Conservation (phyloP, 1,139 yeast species). For the Pichia sp. region DNA sequence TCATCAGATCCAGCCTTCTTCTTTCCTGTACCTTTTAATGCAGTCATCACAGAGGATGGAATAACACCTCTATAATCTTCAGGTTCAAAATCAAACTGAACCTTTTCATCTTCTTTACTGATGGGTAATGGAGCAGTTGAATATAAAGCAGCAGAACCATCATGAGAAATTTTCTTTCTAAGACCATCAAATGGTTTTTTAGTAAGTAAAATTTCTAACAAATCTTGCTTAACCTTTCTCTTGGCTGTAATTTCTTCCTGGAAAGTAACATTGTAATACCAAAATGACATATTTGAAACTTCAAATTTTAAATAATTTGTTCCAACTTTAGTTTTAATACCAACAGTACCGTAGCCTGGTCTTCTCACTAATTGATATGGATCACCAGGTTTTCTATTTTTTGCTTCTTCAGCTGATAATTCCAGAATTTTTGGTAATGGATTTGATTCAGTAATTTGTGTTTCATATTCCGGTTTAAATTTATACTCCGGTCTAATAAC, state of each 20-base stretch:
- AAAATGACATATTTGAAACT: conserved; percentile 15
- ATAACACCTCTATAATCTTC: conserved; percentile 18
- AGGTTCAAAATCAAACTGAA: conserved; percentile 13
- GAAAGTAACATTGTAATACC: conserved; percentile 20
- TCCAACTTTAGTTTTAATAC: conserved; percentile 22
- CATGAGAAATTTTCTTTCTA: conserved; percentile 17
- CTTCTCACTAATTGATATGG: conserved; percentile 14
- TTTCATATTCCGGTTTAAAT: conserved; percentile 18
- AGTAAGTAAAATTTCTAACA: conserved; percentile 16
- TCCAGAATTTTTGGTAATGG: conserved; percentile 13
- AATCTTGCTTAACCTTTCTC: conserved; percentile 17
- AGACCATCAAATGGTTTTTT: conserved; percentile 16
- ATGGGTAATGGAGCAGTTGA: conserved; percentile 16
- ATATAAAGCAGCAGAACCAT: conserved; percentile 19
- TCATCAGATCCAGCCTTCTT: conserved; percentile 1
- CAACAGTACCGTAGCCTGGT: conserved; percentile 21
- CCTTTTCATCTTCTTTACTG: conserved; percentile 14
- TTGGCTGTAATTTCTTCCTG: conserved; percentile 17
- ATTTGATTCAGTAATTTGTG: conserved; percentile 11
- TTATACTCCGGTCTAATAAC: conserved; percentile 18
- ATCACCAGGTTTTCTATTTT: conserved; percentile 13
- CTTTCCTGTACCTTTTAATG: conserved; percentile 4
- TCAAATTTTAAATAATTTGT: conserved; percentile 19
- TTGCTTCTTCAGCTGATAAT: conserved; percentile 10
- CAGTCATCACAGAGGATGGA: conserved; percentile 16